phyloP scores from a whole-genome alignment of 2,329 filamentous ascomycete genomes.

The Paradendryphiella salina region DNA sequence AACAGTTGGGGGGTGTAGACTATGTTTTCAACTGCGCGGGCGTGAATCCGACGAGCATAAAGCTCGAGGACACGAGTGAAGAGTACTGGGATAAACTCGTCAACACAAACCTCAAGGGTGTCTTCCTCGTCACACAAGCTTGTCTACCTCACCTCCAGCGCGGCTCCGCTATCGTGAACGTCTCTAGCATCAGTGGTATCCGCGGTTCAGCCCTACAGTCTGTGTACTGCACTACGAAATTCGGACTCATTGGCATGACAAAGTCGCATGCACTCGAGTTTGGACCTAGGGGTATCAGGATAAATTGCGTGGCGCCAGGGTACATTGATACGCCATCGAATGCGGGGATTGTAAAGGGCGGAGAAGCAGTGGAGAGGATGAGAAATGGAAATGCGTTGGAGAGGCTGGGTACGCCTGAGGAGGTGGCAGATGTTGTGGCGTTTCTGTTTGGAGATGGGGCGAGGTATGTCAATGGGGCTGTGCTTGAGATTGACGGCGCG shows the following conservation, averaged over 20 bases:
- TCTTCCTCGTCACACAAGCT: conserved; percentile 52
- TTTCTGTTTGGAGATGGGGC: conserved; percentile 54
- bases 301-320: conserved; percentile 44
- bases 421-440: conserved; percentile 56
- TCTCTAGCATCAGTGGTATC: conserved; percentile 32
- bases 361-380: conserved; percentile 50
- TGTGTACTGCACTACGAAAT: conserved; percentile 44
- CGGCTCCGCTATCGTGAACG: conserved; percentile 36
- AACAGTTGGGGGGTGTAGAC: conserved; percentile 44
- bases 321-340: conserved; percentile 55
- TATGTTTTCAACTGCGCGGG: conserved; percentile 54
- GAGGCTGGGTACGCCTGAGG: conserved; percentile 51
- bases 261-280: conserved; percentile 42
- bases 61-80: conserved; percentile 50
- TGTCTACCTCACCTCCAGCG: conserved; percentile 44
- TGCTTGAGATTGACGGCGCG: conserved; percentile 55
- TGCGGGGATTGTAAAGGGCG: conserved; percentile 55
- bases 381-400: conserved; percentile 48
- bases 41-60: conserved; percentile 53
- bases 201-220: conserved; percentile 33
- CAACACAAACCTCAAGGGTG: conserved; percentile 52
- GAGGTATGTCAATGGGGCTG: conserved; percentile 54
- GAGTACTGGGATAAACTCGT: conserved; percentile 55
- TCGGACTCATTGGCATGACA: conserved; percentile 41
- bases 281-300: conserved; percentile 36